Percentiles rank a stretch among this genome's conserved stretches.
Evolutionary conservation across 148 eudicot species (phyloP).

Genomic region (Rhododendron vialii): DNA sequence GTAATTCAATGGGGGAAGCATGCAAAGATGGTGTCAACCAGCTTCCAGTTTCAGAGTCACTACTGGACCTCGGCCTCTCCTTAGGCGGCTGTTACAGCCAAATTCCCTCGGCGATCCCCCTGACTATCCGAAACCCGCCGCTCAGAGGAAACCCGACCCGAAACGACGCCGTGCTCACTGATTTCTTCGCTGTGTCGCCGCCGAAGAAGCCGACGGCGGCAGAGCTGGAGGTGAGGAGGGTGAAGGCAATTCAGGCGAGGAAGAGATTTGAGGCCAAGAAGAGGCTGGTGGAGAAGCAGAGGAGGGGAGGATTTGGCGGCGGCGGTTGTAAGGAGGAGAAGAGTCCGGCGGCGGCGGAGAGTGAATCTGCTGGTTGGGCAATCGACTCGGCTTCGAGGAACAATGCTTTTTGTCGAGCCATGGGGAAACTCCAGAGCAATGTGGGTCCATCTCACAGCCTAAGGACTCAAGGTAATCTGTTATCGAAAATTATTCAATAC

Average conservation of each 20-base stretch:
- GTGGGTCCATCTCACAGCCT: background rate
- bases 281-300: conserved; percentile 4
- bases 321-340: background rate
- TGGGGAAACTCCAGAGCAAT: background rate
- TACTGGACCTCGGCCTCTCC: conserved; percentile 8
- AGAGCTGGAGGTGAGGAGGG: conserved; percentile 1
- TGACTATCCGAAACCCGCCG: background rate
- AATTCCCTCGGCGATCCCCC: background rate
- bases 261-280: background rate
- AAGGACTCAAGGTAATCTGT: background rate
- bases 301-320: background rate
- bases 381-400: background rate
- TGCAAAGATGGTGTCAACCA: background rate
- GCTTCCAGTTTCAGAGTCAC: background rate
- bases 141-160: background rate
- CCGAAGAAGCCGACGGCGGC: background rate
- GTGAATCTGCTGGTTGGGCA: background rate
- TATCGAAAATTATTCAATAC: no score
- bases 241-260: background rate
- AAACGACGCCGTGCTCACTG: background rate
- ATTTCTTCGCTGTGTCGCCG: background rate
- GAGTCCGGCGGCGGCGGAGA: background rate
- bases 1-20: conserved; percentile 7
- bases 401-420: background rate
- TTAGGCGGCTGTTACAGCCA: conserved; percentile 4